A percentile compares a stretch with the other conserved stretches of the same genome.
Evolutionary conservation across 73 alveolate species (phyloP).

Genomic region (Blepharisma japonicum): DNA sequence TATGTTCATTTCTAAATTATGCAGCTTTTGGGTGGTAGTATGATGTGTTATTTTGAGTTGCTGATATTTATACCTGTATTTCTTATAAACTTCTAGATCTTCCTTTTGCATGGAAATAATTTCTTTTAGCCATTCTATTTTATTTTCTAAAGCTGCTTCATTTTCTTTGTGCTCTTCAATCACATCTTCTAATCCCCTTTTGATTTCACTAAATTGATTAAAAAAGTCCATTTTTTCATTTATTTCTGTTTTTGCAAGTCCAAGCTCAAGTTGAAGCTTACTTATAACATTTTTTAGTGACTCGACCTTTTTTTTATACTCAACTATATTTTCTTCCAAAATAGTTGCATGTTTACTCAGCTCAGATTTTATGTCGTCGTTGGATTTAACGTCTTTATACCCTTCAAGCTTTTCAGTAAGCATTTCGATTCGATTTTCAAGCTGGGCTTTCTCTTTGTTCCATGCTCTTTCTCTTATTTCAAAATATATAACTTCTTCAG

Average conservation of each 20-base stretch:
- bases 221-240: background rate
- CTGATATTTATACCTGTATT: background rate
- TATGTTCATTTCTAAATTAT: background rate
- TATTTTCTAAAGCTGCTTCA: background rate
- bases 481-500: background rate
- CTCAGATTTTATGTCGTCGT: slow-evolving; percentile 4
- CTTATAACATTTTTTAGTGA: background rate
- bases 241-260: background rate
- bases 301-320: slow-evolving; percentile 5
- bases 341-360: background rate
- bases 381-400: background rate
- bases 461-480: slow-evolving; percentile 9
- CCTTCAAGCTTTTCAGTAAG: background rate
- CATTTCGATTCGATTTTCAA: slow-evolving; percentile 17
- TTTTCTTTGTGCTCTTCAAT: slow-evolving; percentile 3
- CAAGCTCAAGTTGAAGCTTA: slow-evolving; percentile 13
- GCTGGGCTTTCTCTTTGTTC: slow-evolving; percentile 21
- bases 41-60: background rate
- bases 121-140: background rate
- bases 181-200: background rate
- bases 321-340: slow-evolving; percentile 12
- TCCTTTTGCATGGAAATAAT: slow-evolving; percentile 18
- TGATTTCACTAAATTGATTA: background rate
- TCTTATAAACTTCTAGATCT: background rate
- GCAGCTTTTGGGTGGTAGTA: background rate